phyloP scores from a whole-genome alignment of 2,329 filamentous ascomycete species.

The Penicillium sp. region DNA sequence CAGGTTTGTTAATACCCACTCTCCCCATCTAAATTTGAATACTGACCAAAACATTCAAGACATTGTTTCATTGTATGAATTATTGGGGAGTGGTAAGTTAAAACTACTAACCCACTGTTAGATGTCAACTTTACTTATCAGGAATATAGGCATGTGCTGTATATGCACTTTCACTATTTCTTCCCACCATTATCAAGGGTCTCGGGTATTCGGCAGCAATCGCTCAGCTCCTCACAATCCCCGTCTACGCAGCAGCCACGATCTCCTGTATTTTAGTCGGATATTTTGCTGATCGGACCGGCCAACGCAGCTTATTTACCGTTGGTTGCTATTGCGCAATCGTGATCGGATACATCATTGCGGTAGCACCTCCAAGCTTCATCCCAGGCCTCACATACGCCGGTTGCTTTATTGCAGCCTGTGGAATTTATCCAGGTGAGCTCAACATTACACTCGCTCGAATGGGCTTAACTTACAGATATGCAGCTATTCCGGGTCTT shows the following conservation, averaged over 20 bases:
- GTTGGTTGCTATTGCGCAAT: constrained; percentile 5
- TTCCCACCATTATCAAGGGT: constrained; percentile 29
- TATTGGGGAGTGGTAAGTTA: constrained; percentile 13
- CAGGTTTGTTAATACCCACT: neutral
- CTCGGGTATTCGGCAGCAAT: constrained; percentile 26
- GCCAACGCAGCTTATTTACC: constrained; percentile 7
- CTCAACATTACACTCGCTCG: neutral
- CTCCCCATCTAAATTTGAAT: neutral
- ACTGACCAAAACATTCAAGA: neutral
- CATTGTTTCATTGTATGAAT: constrained; percentile 6
- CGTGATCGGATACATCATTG: constrained; percentile 11
- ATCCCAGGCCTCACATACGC: constrained; percentile 14
- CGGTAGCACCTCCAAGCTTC: constrained; percentile 6
- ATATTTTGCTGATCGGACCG: constrained; percentile 7
- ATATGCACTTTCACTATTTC: constrained; percentile 26
- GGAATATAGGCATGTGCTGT: constrained; percentile 1
- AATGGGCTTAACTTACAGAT: neutral
- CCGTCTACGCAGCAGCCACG: constrained; percentile 29
- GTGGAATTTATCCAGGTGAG: constrained; percentile 13
- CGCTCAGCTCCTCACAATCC: constrained; percentile 30
- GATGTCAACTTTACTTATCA: neutral
- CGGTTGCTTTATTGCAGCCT: constrained; percentile 9
- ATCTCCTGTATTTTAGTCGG: constrained; percentile 13
- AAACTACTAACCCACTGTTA: neutral
- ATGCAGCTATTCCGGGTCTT: constrained; percentile 8